phyloP scores from a whole-genome alignment of 2,329 filamentous ascomycete species.

The Penicillium griseofulvum region DNA sequence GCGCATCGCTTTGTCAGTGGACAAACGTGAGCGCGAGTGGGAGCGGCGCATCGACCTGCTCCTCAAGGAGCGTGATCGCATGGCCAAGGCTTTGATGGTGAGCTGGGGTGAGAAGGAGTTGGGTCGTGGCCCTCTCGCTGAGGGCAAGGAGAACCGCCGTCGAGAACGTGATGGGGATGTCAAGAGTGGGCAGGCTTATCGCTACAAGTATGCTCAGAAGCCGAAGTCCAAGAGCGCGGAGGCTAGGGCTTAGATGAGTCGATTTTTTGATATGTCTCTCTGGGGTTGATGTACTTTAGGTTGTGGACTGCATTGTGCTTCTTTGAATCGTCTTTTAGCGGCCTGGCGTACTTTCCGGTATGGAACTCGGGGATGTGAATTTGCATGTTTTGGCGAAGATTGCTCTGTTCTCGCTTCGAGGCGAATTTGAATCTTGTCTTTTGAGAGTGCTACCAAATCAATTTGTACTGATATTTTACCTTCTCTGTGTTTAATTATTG shows the following conservation, averaged over 20 bases:
- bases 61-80: constrained; percentile 41
- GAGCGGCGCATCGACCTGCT: constrained; percentile 41
- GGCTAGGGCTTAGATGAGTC: constrained; percentile 10
- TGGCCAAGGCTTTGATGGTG: constrained; percentile 42
- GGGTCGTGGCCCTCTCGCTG: constrained; percentile 21
- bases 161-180: constrained; percentile 10
- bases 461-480: neutral
- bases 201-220: constrained; percentile 36
- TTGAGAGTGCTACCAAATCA: neutral
- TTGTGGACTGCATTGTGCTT: neutral
- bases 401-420: neutral
- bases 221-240: constrained; percentile 16
- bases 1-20: constrained; percentile 40
- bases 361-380: neutral
- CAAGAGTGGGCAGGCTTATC: constrained; percentile 36
- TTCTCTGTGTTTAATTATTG: neutral
- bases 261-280: neutral
- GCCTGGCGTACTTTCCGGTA: neutral
- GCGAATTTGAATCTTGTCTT: neutral
- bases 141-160: constrained; percentile 24
- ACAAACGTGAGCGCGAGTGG: constrained; percentile 46
- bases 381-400: neutral
- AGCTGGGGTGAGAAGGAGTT: constrained; percentile 44
- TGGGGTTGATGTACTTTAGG: constrained; percentile 2
- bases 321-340: neutral